Percentiles rank a stretch among this genome's conserved stretches.
These are phyloP conservation scores for Blastobotrys parvus DNA, from an alignment of 805 yeast genomes.

Conservation along the genomic window DNA sequence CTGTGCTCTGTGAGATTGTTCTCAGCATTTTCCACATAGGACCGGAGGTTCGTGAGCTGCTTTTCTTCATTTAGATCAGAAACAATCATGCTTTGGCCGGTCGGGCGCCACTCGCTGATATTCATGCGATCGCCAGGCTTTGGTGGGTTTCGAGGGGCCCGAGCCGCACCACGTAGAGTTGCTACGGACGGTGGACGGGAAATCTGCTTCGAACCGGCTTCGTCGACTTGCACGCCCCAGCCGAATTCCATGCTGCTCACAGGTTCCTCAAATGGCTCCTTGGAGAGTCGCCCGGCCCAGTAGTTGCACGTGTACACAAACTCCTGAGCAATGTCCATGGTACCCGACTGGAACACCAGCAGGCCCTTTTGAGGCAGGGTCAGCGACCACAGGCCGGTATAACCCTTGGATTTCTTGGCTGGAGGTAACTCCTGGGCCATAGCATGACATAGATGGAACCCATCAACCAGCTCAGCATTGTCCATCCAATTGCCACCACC, in stretches of 20 bases:
- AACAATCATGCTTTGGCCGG: slow-evolving; percentile 25
- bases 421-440: slow-evolving; percentile 33
- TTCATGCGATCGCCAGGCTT: slow-evolving; percentile 20
- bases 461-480: slow-evolving; percentile 49
- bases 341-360: slow-evolving; percentile 58
- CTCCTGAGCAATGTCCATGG: slow-evolving; percentile 56
- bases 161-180: neutral
- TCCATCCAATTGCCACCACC: slow-evolving; percentile 68
- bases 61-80: slow-evolving; percentile 25
- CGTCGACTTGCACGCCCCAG: slow-evolving; percentile 37
- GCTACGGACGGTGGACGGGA: slow-evolving; percentile 3
- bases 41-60: slow-evolving; percentile 34
- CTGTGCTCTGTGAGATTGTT: slow-evolving; percentile 37
- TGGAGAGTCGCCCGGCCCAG: slow-evolving; percentile 82
- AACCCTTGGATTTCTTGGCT: slow-evolving; percentile 28
- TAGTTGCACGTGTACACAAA: slow-evolving; percentile 75
- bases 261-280: slow-evolving; percentile 64
- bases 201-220: neutral
- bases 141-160: neutral
- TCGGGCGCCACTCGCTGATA: slow-evolving; percentile 28
- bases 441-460: slow-evolving; percentile 41
- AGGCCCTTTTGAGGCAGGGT: slow-evolving; percentile 41
- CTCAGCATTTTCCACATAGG: slow-evolving; percentile 35
- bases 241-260: slow-evolving; percentile 75
- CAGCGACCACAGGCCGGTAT: slow-evolving; percentile 43